Conservation (phyloP, 768 basidiomycete species). For the Boletus rubropictus region DNA sequence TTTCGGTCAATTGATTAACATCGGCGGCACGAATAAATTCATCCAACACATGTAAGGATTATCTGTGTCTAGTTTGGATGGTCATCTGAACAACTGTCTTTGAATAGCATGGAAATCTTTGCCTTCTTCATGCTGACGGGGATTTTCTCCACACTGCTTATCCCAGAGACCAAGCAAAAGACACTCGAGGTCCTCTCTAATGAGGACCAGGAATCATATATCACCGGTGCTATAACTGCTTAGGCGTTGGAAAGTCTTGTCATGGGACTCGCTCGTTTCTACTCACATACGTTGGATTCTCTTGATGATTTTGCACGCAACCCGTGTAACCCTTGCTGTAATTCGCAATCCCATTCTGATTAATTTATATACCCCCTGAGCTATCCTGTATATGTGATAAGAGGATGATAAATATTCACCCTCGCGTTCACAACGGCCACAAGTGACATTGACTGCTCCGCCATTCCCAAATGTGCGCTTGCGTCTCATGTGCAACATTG, state of each 20-base stretch:
- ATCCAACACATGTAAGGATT: conserved; percentile 61
- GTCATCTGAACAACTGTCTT: conserved; percentile 1
- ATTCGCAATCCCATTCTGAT: conserved; percentile 1
- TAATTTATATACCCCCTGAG: background rate
- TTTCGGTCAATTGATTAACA: conserved; percentile 62
- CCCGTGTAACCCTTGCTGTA: conserved; percentile 1
- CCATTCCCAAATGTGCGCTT: too few relatives aligned
- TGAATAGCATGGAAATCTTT: conserved; percentile 63
- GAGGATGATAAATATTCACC: too few relatives aligned
- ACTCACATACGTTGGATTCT: background rate
- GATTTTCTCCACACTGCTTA: conserved; percentile 69
- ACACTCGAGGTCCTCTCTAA: conserved; percentile 69
- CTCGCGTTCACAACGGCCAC: too few relatives aligned
- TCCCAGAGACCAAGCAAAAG: conserved; percentile 71
- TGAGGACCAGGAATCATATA: conserved; percentile 61
- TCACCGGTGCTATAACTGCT: conserved; percentile 24
- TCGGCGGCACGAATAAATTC: conserved; percentile 57
- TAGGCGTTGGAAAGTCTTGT: conserved; percentile 1
- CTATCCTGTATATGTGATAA: too few relatives aligned
- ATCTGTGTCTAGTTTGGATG: background rate
- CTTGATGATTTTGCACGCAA: background rate
- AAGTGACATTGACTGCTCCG: too few relatives aligned
- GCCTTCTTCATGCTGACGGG: conserved; percentile 86
- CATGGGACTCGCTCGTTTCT: background rate
- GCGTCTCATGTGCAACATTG: too few relatives aligned